Evolutionary conservation across 495 filamentous ascomycete genomes (phyloP).

Genomic region (Aspergillus bertholletiae): DNA sequence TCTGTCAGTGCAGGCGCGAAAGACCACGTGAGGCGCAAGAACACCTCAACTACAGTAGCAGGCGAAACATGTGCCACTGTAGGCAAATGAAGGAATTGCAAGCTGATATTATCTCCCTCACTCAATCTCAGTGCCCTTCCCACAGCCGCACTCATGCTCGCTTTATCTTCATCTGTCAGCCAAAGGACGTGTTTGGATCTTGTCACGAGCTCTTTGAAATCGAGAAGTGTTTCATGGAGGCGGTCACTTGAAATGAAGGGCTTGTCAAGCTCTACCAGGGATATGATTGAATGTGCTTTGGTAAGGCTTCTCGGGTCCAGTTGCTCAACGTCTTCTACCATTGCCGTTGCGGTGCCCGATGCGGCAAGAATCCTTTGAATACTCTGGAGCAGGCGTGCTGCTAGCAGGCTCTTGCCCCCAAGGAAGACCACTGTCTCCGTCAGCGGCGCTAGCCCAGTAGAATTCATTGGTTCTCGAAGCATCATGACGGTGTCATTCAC

Average conservation of each 20-base stretch:
- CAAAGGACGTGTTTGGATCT: neutral
- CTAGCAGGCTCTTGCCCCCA: neutral
- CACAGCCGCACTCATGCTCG: neutral
- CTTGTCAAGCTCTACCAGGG: neutral
- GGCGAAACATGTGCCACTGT: neutral
- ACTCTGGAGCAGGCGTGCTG: neutral
- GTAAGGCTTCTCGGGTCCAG: neutral
- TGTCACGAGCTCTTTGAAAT: neutral
- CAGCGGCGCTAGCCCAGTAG: neutral
- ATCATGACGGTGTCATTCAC: neutral
- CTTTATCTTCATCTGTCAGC: neutral
- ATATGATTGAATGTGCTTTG: neutral
- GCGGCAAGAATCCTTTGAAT: neutral
- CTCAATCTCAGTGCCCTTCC: neutral
- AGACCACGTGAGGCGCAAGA: neutral
- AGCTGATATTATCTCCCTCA: neutral
- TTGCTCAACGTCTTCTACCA: neutral
- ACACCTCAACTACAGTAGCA: neutral
- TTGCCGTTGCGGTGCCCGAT: neutral
- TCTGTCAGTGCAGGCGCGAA: neutral
- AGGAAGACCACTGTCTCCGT: neutral
- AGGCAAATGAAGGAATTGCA: neutral
- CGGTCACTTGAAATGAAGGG: neutral
- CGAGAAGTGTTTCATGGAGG: neutral
- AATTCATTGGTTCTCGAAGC: neutral